phyloP scores from a whole-genome alignment of 345 rosid genomes.

The Salix arbutifolia region DNA sequence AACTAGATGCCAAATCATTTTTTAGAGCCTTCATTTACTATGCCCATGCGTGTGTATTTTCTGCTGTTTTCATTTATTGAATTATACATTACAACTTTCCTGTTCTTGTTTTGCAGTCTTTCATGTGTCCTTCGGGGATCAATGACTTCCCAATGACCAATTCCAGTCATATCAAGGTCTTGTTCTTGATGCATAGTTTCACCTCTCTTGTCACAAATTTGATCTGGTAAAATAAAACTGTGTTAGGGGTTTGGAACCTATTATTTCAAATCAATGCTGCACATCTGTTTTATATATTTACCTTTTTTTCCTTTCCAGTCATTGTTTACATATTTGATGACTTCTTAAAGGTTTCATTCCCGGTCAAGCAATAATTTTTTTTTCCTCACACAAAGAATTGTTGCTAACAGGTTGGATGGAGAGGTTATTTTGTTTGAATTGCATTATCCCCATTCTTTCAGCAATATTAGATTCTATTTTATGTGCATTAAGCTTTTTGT shows the following conservation, averaged over 20 bases:
- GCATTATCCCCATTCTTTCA: neutral
- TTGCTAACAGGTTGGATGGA: neutral
- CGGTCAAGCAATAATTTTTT: neutral
- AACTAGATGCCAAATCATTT: neutral
- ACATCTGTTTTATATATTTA: neutral
- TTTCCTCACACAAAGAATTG: neutral
- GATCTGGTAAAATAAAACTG: neutral
- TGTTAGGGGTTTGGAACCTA: neutral
- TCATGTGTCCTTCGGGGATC: slow-evolving; percentile 98
- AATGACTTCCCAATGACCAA: slow-evolving; percentile 95
- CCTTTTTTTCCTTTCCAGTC: neutral
- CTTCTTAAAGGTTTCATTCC: neutral
- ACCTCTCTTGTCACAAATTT: neutral
- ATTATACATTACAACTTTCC: neutral
- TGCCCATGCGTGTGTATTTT: neutral
- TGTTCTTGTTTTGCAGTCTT: slow-evolving; percentile 51
- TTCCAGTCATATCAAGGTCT: slow-evolving; percentile 76
- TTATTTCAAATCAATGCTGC: neutral
- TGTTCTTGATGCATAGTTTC: slow-evolving; percentile 4
- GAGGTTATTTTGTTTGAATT: neutral
- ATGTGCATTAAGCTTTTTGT: neutral
- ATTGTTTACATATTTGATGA: neutral
- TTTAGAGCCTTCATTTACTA: neutral
- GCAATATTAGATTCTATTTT: too few relatives aligned
- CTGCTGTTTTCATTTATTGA: neutral